phyloP scores from a whole-genome alignment of 352 stramenopile species.

The Globisporangium irregulare region DNA sequence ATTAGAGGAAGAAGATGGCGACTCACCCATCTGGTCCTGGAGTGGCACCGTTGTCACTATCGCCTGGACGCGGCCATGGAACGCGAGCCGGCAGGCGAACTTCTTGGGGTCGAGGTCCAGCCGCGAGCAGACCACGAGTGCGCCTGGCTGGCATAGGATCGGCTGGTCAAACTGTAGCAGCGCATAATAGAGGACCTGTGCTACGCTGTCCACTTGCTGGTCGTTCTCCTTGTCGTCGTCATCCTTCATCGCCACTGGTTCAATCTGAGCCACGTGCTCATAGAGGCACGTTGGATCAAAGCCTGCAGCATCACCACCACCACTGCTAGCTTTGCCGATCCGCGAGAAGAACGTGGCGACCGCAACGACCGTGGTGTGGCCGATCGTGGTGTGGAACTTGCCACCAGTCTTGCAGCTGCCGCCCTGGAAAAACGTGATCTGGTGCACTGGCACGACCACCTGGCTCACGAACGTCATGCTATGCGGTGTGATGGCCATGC shows the following conservation, averaged over 20 bases:
- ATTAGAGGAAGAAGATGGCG: not conserved
- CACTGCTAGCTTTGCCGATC: slow-evolving; percentile 8
- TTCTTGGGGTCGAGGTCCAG: slow-evolving; percentile 67
- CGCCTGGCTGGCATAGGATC: slow-evolving; percentile 49
- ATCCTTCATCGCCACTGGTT: slow-evolving; percentile 13
- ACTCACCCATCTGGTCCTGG: not conserved
- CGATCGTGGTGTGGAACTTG: slow-evolving; percentile 76
- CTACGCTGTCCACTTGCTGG: not conserved
- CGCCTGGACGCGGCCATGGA: slow-evolving; percentile 51
- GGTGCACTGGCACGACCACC: slow-evolving; percentile 50
- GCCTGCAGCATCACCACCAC: not conserved
- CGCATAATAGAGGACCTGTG: slow-evolving; percentile 21
- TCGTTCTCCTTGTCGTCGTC: slow-evolving; percentile 2
- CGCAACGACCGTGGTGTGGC: slow-evolving; percentile 72
- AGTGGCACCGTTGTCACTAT: slow-evolving; percentile 25
- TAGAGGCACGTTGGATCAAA: slow-evolving; percentile 49
- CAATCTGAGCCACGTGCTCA: slow-evolving; percentile 39
- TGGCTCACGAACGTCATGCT: slow-evolving; percentile 51
- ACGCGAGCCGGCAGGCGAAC: slow-evolving; percentile 65
- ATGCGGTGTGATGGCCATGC: slow-evolving; percentile 48
- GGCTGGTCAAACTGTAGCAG: slow-evolving; percentile 69
- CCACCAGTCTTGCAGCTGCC: slow-evolving; percentile 49
- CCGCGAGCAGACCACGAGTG: slow-evolving; percentile 69
- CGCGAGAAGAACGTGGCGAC: slow-evolving; percentile 58
- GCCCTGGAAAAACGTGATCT: slow-evolving; percentile 55